Evolutionary conservation across 163 green algal species (phyloP).

Genomic region (Chlamydomonas reinhardtii): DNA sequence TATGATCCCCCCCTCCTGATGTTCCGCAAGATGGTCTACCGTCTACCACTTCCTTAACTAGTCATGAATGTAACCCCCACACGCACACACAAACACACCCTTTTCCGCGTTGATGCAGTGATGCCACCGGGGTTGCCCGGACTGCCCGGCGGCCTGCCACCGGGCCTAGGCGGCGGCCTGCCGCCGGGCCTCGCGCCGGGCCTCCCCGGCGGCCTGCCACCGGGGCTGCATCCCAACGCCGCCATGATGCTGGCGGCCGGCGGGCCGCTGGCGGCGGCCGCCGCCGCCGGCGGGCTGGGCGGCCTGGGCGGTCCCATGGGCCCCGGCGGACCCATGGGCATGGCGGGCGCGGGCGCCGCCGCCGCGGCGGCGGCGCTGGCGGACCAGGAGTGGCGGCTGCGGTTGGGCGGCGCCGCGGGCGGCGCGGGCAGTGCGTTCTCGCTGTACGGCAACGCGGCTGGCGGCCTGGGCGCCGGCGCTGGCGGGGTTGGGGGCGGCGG

Average conservation of each 20-base stretch:
- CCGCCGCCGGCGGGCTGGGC: neutral
- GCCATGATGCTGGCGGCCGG: conserved; percentile 15
- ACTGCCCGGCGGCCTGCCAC: neutral
- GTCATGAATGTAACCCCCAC: too few relatives aligned
- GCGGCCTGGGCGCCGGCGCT: too few relatives aligned
- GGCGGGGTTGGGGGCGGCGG: too few relatives aligned
- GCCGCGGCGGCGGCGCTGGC: neutral
- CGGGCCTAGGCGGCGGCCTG: conserved; percentile 14
- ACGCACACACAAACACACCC: too few relatives aligned
- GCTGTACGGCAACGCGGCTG: conserved; percentile 25
- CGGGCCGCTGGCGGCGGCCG: too few relatives aligned
- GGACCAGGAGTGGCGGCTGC: conserved; percentile 34
- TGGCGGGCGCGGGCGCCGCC: neutral
- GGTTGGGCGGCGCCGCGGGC: conserved; percentile 1
- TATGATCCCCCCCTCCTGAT: too few relatives aligned
- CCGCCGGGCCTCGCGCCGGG: neutral
- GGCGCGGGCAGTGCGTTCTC: conserved; percentile 36
- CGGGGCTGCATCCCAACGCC: neutral
- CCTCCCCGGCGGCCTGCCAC: neutral
- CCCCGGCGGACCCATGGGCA: neutral
- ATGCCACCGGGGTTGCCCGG: neutral
- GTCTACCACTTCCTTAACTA: too few relatives aligned
- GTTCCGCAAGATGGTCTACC: too few relatives aligned
- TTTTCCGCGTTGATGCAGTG: too few relatives aligned
- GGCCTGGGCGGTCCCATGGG: neutral